Evolutionary conservation across 768 basidiomycete genomes (phyloP).

Genomic region (Crucibulum laeve): DNA sequence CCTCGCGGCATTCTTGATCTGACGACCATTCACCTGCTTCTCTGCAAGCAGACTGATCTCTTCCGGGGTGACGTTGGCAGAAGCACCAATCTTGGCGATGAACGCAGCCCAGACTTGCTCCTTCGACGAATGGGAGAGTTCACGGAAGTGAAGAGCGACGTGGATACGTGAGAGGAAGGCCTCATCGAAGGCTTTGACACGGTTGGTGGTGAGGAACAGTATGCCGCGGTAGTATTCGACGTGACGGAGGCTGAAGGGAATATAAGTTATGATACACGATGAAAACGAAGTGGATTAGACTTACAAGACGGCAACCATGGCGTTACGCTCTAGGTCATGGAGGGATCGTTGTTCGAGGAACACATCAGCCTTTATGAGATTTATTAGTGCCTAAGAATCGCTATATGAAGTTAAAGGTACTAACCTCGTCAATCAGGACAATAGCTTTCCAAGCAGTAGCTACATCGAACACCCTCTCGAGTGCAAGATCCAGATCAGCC

Average conservation of each 20-base stretch:
- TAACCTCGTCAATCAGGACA: slow-evolving; percentile 50
- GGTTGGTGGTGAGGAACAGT: slow-evolving; percentile 54
- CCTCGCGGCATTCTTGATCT: slow-evolving; percentile 67
- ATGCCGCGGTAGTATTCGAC: slow-evolving; percentile 56
- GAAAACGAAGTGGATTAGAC: slow-evolving; percentile 10
- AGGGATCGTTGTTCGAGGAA: slow-evolving; percentile 68
- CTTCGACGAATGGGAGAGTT: slow-evolving; percentile 48
- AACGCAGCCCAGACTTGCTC: slow-evolving; percentile 64
- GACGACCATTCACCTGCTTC: slow-evolving; percentile 55
- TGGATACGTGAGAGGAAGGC: slow-evolving; percentile 68
- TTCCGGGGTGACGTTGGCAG: slow-evolving; percentile 29
- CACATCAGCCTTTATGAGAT: slow-evolving; percentile 47
- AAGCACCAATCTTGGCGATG: slow-evolving; percentile 39
- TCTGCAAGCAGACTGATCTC: slow-evolving; percentile 43
- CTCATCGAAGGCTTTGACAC: slow-evolving; percentile 58
- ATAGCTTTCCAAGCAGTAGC: slow-evolving; percentile 61
- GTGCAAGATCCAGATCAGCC: slow-evolving; percentile 32
- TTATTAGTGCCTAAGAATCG: slow-evolving; percentile 6
- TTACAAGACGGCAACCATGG: slow-evolving; percentile 68
- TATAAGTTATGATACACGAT: slow-evolving; percentile 18
- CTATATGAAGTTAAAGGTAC: background rate
- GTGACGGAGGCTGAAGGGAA: slow-evolving; percentile 41
- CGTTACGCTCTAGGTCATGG: slow-evolving; percentile 62
- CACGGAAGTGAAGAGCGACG: slow-evolving; percentile 61
- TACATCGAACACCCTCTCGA: slow-evolving; percentile 45